Evolutionary conservation across 2,329 filamentous ascomycete species (phyloP).

Genomic region (Neocatenulostroma microsporum): DNA sequence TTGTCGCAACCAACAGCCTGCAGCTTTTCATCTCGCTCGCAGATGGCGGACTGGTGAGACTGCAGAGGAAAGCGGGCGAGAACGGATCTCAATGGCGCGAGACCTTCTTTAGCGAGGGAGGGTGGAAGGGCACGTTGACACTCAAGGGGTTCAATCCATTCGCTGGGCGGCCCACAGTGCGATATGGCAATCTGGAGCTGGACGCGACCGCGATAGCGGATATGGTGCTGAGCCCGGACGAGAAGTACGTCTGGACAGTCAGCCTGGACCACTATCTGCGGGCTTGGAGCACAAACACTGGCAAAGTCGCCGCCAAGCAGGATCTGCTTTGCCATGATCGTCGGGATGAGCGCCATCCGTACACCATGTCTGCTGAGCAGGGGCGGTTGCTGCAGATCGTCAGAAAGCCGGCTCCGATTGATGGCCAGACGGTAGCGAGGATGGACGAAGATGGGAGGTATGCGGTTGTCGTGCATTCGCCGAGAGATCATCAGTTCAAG

Average conservation of each 20-base stretch:
- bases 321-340: constrained; percentile 63
- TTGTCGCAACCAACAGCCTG: constrained; percentile 65
- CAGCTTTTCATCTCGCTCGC: constrained; percentile 74
- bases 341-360: constrained; percentile 54
- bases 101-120: constrained; percentile 61
- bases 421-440: constrained; percentile 28
- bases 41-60: constrained; percentile 65
- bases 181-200: constrained; percentile 56
- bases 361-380: constrained; percentile 71
- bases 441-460: constrained; percentile 32
- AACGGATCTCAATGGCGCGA: constrained; percentile 59
- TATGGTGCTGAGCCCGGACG: constrained; percentile 40
- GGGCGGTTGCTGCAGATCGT: constrained; percentile 68
- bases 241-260: constrained; percentile 62
- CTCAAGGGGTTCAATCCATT: constrained; percentile 60
- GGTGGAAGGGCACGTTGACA: constrained; percentile 55
- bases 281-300: constrained; percentile 80
- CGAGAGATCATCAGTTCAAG: constrained; percentile 85
- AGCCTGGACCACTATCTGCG: constrained; percentile 83
- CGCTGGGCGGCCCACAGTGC: constrained; percentile 56
- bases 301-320: constrained; percentile 65
- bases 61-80: constrained; percentile 54
- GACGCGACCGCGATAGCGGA: constrained; percentile 62
- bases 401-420: constrained; percentile 51
- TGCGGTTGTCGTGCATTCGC: constrained; percentile 75